Evolutionary conservation across 208 protist species (phyloP), one percentile per base, ranked within the genome.

Genomic region (Naegleria gruberi): DNA sequence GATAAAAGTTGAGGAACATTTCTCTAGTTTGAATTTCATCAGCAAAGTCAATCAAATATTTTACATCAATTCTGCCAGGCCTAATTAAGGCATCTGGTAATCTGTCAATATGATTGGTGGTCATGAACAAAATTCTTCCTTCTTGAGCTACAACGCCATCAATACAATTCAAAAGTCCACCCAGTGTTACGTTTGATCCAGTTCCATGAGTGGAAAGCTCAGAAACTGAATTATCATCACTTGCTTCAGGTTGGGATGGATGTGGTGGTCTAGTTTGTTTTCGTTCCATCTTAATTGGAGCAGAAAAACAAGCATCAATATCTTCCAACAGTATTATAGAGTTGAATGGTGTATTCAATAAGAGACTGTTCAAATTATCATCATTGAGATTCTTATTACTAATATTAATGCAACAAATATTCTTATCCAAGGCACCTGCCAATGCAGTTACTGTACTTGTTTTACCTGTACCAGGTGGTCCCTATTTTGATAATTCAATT

Each of bases 241-340:
- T 30, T 47, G 15, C 43, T 43, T 26, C 43, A 23, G 51, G 51
- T 55, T 65, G 92, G 94, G 91, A 99, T 98, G 82, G 97, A 96
- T 55, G 96, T 15, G n/a, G 26, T 37, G 17, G 26, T 37, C 30
- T 30, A 17, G 4, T 4, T n/a, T 77, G 19, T n/a, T 37, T 37
- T 77, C 26, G 8, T 37, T 77, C 65, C 0, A 77, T 26, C 46
- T 51, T 51, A 51, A 4, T 17, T 51, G 12, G 4, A 37, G 65
- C 8, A 37, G 65, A 8, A n/a, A 77, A 77, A 37, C 65, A 77
- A 37, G 65, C 93, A 92, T 98, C 98, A 82, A 99, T 96, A 92
- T 99, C 98, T 88, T 99, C 98, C 41, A 99, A 92, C 4, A 99
- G 93, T 26, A 99, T 94, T 44, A 98, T 96, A 8, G 96, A 96